phyloP scores from a whole-genome alignment of 2,329 filamentous ascomycete species.

The Apiospora pterosperma region DNA sequence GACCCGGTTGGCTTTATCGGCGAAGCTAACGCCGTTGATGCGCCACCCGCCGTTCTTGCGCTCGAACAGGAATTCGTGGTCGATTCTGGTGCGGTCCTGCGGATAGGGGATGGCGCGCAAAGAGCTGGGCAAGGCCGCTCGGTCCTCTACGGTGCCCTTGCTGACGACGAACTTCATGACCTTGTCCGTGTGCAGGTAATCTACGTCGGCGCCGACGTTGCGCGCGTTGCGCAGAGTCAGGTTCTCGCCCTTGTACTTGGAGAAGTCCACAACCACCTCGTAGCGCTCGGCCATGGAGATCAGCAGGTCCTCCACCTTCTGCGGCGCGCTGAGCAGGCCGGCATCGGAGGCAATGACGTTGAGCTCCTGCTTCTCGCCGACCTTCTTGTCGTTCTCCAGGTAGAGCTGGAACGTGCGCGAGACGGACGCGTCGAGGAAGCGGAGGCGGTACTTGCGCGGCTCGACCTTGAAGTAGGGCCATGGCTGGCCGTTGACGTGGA shows the following conservation, averaged over 20 bases:
- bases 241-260: conserved; percentile 43
- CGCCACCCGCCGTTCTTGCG: conserved; percentile 41
- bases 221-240: conserved; percentile 34
- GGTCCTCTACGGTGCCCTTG: conserved; percentile 30
- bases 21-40: conserved; percentile 47
- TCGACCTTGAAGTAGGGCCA: conserved; percentile 57
- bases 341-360: conserved; percentile 52
- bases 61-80: conserved; percentile 45
- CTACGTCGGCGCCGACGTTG: conserved; percentile 40
- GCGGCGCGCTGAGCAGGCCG: conserved; percentile 45
- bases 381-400: conserved; percentile 33
- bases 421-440: conserved; percentile 47
- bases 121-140: conserved; percentile 27
- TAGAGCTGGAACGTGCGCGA: conserved; percentile 46
- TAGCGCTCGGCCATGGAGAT: conserved; percentile 56
- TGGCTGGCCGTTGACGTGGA: conserved; percentile 56
- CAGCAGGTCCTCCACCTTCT: conserved; percentile 36
- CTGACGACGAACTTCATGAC: conserved; percentile 51
- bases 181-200: conserved; percentile 49
- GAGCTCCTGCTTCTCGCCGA: conserved; percentile 37
- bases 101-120: conserved; percentile 39
- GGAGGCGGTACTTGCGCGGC: conserved; percentile 58
- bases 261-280: conserved; percentile 56
- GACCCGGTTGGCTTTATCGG: conserved; percentile 42
- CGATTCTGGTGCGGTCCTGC: conserved; percentile 29